These are phyloP conservation scores for Microthlaspi erraticum DNA, from an alignment of 345 rosid species.

Conservation along the genomic window DNA sequence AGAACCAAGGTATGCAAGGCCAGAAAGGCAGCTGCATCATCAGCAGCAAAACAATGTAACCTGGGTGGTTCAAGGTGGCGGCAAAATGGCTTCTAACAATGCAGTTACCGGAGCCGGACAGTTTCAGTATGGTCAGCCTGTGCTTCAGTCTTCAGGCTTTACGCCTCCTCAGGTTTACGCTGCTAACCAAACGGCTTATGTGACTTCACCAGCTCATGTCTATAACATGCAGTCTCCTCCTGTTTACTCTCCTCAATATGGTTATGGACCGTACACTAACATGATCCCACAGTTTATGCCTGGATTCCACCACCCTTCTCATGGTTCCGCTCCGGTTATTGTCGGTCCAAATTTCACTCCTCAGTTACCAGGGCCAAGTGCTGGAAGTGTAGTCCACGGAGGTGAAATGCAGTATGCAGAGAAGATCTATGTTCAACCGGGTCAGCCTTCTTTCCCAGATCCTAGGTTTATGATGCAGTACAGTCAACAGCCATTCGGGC, in stretches of 20 bases:
- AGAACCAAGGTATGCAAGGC: constrained; percentile 45
- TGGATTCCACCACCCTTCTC: constrained; percentile 50
- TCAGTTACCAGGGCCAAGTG: constrained; percentile 52
- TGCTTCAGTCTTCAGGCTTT: constrained; percentile 63
- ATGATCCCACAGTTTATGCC: constrained; percentile 51
- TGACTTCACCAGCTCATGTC: constrained; percentile 51
- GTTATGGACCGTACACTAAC: constrained; percentile 52
- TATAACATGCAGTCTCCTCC: constrained; percentile 51
- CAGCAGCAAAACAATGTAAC: constrained; percentile 48
- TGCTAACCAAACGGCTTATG: constrained; percentile 46
- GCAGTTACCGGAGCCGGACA: constrained; percentile 45
- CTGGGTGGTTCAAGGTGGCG: constrained; percentile 48
- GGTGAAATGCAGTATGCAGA: constrained; percentile 54
- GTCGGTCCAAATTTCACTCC: constrained; percentile 46
- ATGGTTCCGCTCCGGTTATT: constrained; percentile 50
- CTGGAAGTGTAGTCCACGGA: constrained; percentile 47
- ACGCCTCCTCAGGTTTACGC: constrained; percentile 51
- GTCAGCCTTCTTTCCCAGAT: constrained; percentile 55
- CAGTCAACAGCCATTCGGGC: constrained; percentile 57
- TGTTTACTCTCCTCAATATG: constrained; percentile 52
- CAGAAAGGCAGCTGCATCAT: constrained; percentile 44
- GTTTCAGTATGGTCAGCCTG: constrained; percentile 49
- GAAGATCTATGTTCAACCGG: constrained; percentile 53
- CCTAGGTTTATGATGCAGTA: constrained; percentile 52
- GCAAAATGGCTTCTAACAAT: constrained; percentile 40